A percentile compares a stretch with the other conserved stretches of the same genome.
Conservation (phyloP, 306 rosid species). For the Glycyrrhiza uralensis region DNA sequence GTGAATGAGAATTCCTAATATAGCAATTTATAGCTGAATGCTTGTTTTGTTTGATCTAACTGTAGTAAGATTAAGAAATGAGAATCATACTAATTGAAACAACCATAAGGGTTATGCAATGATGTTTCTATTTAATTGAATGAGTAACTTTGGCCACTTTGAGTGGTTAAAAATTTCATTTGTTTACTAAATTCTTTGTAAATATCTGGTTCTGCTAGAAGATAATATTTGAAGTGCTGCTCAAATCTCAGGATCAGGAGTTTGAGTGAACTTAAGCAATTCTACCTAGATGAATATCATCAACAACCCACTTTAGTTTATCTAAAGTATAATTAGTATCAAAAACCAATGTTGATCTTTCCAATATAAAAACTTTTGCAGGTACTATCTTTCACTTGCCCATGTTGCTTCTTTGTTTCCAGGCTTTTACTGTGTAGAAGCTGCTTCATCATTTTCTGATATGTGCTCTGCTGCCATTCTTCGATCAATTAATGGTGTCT, state of each 20-base stretch:
- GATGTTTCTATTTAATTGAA: background rate
- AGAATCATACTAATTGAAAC: background rate
- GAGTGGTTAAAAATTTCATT: too few species aligned
- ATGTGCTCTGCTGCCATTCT: constrained; percentile 53
- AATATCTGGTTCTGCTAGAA: too few species aligned
- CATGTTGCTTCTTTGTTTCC: constrained; percentile 76
- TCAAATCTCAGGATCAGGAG: too few species aligned
- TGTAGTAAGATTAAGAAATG: background rate
- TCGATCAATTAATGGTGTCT: constrained; percentile 59
- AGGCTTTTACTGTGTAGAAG: constrained; percentile 33
- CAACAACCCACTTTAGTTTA: too few species aligned
- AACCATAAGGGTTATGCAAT: background rate
- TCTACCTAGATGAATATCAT: too few species aligned
- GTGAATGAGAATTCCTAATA: background rate
- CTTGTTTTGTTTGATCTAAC: background rate
- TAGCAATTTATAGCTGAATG: background rate
- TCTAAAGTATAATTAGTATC: too few species aligned
- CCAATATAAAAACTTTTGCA: too few species aligned
- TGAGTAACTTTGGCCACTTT: background rate
- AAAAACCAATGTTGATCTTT: too few species aligned
- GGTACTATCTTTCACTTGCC: constrained; percentile 68
- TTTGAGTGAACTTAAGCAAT: too few species aligned
- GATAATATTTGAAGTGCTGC: too few species aligned
- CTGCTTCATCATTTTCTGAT: constrained; percentile 50
- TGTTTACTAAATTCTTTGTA: too few species aligned